phyloP scores from a whole-genome alignment of 1,284 basidiomycete species.

The Somion occarium region DNA sequence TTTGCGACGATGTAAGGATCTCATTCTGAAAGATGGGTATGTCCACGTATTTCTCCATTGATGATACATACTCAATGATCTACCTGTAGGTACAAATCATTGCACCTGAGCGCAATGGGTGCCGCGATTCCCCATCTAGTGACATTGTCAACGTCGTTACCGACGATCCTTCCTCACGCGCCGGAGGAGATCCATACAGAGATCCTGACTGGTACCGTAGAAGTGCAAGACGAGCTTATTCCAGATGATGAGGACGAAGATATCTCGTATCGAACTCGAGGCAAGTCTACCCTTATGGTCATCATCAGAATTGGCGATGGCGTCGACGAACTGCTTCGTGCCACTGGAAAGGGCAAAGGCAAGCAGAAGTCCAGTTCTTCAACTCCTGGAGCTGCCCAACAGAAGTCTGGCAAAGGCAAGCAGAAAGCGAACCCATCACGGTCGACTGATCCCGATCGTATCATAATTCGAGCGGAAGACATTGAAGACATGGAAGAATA shows the following conservation, averaged over 20 bases:
- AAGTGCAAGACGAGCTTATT: conserved; percentile 75
- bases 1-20: conserved; percentile 73
- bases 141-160: conserved; percentile 67
- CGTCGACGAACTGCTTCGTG: conserved; percentile 33
- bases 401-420: conserved; percentile 14
- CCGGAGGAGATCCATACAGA: conserved; percentile 63
- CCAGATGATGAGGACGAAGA: conserved; percentile 75
- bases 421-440: conserved; percentile 3
- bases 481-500: conserved; percentile 18
- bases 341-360: conserved; percentile 12
- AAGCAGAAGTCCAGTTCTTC: conserved; percentile 14
- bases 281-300: conserved; percentile 62
- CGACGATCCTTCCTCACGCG: conserved; percentile 69
- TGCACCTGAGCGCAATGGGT: conserved; percentile 79
- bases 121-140: conserved; percentile 84
- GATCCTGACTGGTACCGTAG: conserved; percentile 69
- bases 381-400: conserved; percentile 15
- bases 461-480: conserved; percentile 33
- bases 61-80: conserved; percentile 1
- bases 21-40: conserved; percentile 76
- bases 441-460: conserved; percentile 15
- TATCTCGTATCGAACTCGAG: conserved; percentile 57
- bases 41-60: conserved; percentile 20
- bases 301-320: conserved; percentile 60
- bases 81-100: conserved; percentile 60